These are phyloP conservation scores for Cerioporus squamosus DNA, from an alignment of 1,284 basidiomycete genomes.

Conservation along the genomic window DNA sequence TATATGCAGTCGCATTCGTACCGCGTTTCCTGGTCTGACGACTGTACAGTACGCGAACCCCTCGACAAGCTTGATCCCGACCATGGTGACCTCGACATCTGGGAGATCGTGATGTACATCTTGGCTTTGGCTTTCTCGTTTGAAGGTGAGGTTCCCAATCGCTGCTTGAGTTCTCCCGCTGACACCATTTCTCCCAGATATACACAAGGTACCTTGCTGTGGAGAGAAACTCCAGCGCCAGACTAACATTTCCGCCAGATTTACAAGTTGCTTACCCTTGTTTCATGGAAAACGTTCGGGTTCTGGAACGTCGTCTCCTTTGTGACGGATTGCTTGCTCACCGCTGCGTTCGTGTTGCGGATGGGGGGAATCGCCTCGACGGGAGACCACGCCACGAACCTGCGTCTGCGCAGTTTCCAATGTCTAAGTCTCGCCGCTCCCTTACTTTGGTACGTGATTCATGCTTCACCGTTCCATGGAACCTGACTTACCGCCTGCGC, in stretches of 20 bases:
- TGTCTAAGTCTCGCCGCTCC: slow-evolving; percentile 86
- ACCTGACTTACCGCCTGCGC: not conserved
- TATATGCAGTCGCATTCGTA: slow-evolving; percentile 23
- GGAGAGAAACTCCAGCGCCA: not conserved
- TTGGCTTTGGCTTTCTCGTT: slow-evolving; percentile 77
- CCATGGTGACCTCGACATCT: slow-evolving; percentile 63
- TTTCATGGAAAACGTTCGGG: slow-evolving; percentile 72
- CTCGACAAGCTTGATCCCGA: slow-evolving; percentile 61
- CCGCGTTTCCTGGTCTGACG: not conserved
- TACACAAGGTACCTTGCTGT: slow-evolving; percentile 62
- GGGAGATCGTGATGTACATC: slow-evolving; percentile 80
- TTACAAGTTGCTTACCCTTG: slow-evolving; percentile 65
- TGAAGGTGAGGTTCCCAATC: slow-evolving; percentile 61
- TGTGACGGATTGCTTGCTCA: slow-evolving; percentile 72
- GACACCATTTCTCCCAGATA: slow-evolving; percentile 46
- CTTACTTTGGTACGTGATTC: slow-evolving; percentile 72
- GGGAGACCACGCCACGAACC: slow-evolving; percentile 43
- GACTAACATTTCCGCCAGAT: slow-evolving; percentile 46
- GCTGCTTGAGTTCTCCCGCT: not conserved
- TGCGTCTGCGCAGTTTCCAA: slow-evolving; percentile 82
- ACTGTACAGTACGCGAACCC: slow-evolving; percentile 66
- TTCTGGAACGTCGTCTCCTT: slow-evolving; percentile 84
- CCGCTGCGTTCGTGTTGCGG: slow-evolving; percentile 77
- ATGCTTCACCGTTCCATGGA: not conserved
- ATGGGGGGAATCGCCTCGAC: slow-evolving; percentile 59